phyloP scores from a whole-genome alignment of 345 rosid species.

The Durio zibethinus region DNA sequence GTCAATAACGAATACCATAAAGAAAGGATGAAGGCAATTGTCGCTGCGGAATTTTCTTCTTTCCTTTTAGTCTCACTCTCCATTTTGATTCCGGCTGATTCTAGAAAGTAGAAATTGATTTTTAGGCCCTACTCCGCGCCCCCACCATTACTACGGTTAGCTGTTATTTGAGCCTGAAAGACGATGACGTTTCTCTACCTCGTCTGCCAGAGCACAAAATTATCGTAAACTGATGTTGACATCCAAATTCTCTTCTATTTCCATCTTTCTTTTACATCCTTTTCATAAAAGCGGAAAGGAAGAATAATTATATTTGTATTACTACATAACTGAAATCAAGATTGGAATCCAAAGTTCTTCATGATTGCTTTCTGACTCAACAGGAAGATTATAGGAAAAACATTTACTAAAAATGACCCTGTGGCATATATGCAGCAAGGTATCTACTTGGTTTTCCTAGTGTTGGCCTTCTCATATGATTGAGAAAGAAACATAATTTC shows the following conservation, averaged over 20 bases:
- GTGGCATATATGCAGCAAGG: background rate
- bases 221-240: constrained; percentile 4
- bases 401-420: background rate
- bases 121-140: background rate
- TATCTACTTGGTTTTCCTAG: background rate
- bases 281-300: background rate
- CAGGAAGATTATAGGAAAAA: background rate
- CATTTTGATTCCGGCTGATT: background rate
- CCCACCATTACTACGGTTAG: background rate
- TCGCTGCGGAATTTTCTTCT: background rate
- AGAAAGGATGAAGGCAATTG: background rate
- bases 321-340: background rate
- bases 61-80: background rate
- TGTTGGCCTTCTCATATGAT: background rate
- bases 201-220: background rate
- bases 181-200: background rate
- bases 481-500: background rate
- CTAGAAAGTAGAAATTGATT: background rate
- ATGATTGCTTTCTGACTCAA: background rate
- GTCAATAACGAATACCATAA: background rate
- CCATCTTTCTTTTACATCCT: no score
- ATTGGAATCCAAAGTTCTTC: background rate
- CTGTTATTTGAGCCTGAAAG: background rate
- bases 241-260: background rate
- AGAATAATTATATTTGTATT: background rate